Evolutionary conservation across 177 flowering plant species (phyloP), one percentile per base, ranked within the genome.

Genomic region (Vitis hybrid): DNA sequence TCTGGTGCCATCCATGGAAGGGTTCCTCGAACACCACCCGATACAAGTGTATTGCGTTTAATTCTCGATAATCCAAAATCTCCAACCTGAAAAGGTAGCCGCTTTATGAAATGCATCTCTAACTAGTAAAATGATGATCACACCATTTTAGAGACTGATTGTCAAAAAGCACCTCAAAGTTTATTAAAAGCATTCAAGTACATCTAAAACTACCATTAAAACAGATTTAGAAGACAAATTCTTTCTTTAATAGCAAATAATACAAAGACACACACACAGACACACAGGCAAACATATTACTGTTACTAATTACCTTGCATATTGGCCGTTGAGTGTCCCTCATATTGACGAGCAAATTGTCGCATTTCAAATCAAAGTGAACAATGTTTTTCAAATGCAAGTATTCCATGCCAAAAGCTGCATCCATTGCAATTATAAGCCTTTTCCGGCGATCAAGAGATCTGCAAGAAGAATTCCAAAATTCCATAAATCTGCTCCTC

Each of bases 1-100:
- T 94, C 97, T 26, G 97, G 97, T 56, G 98, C 98, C 97, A 93
- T 93, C 98, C 98, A 91, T 45, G 98, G 98, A 80, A 92, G 97
- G 58, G 97, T 94, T 76, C 98, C 98, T 68, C 97, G 79, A 2
- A 94, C 93, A 21, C 98, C 98, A 48, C 98, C 98, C 4, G 97
- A 86, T 34, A 94, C 93, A 12, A 94, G 79, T 13, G 98, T 94
- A 59, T 94, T 92, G 39, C 87, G 83, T 76, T 94, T 94, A 21
- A 94, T 89, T 84, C 89, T 89, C 23, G 98, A 94, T 74, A 94
- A 76, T 56, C 97, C 98, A 72, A 94, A 92, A 81, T 92, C 98
- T 59, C 93, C 97, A 72, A 91, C 94, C 97, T 92, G 85, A 59
- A 45, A 18, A 13, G 59, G 17, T 10, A 61, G 54, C 50, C 19